Base-by-base conservation (phyloP, 345 rosid genomes). In the Toxicodendron radicans region DNA sequence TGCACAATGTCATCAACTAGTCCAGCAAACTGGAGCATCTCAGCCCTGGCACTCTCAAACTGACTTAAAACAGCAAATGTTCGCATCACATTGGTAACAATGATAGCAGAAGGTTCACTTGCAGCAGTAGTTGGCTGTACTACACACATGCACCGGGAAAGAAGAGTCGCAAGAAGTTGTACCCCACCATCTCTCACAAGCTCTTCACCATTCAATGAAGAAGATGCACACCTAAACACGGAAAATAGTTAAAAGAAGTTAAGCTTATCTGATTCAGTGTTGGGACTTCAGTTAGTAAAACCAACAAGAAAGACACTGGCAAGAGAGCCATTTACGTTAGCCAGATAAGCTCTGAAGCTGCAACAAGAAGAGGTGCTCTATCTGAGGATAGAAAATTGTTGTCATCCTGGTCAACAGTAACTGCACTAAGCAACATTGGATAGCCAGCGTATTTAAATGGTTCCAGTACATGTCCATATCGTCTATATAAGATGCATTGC, bases 391-490 rank as follows among this genome's bases (percentile, higher is more conserved):
- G 87, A 81, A 95, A 95, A 87, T 91, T 95, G 90, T 71, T 89
- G 76, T 95, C 99, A 68, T 89, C 97, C 86, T 87, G 79, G 81
- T 91, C 94, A 77, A 95, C 98, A 58, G 93, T 89, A 80, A 95
- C 85, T 68, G 95, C 97, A 78, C 89, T 93, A 59, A 95, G 93
- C 87, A 95, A 78, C 99, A 95, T 93, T 27, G 97, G 99, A 84
- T 95, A 95, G 78, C 99, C 99, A 71, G 99, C 99, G 89, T 95
- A 95, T 79, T 93, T 95, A 83, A 95, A 95, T 64, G 99, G 99
- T 84, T 90, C 95, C 66, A 95, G 82, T 49, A 95, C 87, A 81
- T 78, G 67, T 66, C 97, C 97, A 75, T 95, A 90, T 56, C 98
- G 87, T 74, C 97, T 77, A 78, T 95, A 95, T 71, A 95, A 83